phyloP scores from a whole-genome alignment of 495 filamentous ascomycete species.

The Xylaria curta region DNA sequence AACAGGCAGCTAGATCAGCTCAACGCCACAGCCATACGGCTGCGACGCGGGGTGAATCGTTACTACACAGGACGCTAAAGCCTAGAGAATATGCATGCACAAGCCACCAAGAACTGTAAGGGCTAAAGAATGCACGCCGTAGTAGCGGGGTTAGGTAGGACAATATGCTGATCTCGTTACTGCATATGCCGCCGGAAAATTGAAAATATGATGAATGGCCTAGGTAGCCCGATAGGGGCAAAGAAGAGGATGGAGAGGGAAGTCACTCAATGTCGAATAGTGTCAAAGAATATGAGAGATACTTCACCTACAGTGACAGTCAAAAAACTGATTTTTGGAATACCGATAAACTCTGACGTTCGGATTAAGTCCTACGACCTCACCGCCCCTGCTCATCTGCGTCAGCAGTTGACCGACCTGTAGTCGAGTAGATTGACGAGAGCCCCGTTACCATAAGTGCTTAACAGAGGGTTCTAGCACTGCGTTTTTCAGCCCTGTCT shows the following conservation, averaged over 20 bases:
- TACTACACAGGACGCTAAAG: background rate
- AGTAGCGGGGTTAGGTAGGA: constrained; percentile 6
- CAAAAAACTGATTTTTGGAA: constrained; percentile 84
- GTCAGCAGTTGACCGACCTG: constrained; percentile 23
- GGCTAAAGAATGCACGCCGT: background rate
- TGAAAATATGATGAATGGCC: background rate
- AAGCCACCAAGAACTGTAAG: background rate
- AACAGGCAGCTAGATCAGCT: background rate
- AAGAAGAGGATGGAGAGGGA: background rate
- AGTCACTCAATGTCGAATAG: background rate
- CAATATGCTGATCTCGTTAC: background rate
- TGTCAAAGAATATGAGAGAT: constrained; percentile 7
- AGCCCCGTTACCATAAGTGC: constrained; percentile 37
- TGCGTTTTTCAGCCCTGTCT: constrained; percentile 64
- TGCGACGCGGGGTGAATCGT: background rate
- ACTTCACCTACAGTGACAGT: constrained; percentile 74
- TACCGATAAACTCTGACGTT: constrained; percentile 96
- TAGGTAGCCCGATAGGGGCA: background rate
- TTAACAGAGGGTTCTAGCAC: constrained; percentile 41
- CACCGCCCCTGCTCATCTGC: constrained; percentile 71
- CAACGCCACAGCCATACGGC: constrained; percentile 7
- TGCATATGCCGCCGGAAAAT: background rate
- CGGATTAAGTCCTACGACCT: constrained; percentile 83
- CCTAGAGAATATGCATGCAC: background rate
- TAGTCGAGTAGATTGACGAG: constrained; percentile 20